Conservation (phyloP, 2,329 filamentous ascomycete genomes). For the Diplodia scrobiculata region DNA sequence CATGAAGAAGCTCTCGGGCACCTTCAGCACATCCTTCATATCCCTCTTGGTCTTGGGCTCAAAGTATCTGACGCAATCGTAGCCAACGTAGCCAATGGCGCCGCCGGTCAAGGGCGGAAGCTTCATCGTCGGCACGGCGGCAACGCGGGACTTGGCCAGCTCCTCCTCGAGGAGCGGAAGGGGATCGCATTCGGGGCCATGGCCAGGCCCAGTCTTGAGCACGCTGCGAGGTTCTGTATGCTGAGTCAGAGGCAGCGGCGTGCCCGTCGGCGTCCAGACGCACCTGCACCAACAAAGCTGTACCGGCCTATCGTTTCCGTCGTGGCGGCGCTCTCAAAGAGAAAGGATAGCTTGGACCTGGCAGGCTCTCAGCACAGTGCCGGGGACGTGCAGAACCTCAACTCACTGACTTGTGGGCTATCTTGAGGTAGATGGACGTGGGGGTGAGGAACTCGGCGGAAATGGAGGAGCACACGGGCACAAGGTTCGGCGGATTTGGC, state of each 20-base stretch:
- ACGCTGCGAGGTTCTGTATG: slow-evolving; percentile 67
- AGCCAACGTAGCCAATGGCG: slow-evolving; percentile 94
- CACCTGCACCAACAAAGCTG: slow-evolving; percentile 85
- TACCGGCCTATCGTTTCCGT: slow-evolving; percentile 93
- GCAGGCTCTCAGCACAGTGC: slow-evolving; percentile 26
- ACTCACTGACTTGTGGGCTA: slow-evolving; percentile 67
- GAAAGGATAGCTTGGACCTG: slow-evolving; percentile 75
- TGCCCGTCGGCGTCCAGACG: slow-evolving; percentile 38
- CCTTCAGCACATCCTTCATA: slow-evolving; percentile 82
- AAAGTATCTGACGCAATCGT: slow-evolving; percentile 97
- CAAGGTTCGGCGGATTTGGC: slow-evolving; percentile 69
- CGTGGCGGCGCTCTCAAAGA: slow-evolving; percentile 90
- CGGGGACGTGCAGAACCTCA: slow-evolving; percentile 9
- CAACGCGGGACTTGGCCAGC: slow-evolving; percentile 75
- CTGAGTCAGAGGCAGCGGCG: slow-evolving; percentile 6
- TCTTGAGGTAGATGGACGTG: slow-evolving; percentile 91
- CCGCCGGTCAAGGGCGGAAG: slow-evolving; percentile 87
- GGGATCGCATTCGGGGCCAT: slow-evolving; percentile 82
- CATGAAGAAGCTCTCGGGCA: slow-evolving; percentile 96
- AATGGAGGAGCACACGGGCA: slow-evolving; percentile 81
- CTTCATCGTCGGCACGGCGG: slow-evolving; percentile 76
- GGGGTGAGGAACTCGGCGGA: slow-evolving; percentile 92
- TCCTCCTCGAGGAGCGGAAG: slow-evolving; percentile 80
- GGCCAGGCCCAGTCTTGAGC: slow-evolving; percentile 81
- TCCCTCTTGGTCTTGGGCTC: slow-evolving; percentile 92